A percentile compares a stretch with the other conserved stretches of the same genome.
phyloP scores from a whole-genome alignment of 139 green algal genomes.

The Deuterostichococcus epilithicus region DNA sequence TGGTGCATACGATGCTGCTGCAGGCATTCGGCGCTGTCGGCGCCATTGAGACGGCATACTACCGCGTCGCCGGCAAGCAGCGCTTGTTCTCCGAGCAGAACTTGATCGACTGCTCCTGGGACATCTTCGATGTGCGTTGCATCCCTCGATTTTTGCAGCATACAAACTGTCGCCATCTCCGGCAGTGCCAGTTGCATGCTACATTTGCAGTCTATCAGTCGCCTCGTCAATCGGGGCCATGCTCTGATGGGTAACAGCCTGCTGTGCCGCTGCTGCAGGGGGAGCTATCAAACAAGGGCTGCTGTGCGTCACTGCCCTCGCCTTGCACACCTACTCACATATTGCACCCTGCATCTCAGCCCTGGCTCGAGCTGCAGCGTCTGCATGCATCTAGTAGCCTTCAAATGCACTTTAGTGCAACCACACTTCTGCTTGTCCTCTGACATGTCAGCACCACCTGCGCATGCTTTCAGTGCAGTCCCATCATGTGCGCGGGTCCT shows the following conservation, averaged over 20 bases:
- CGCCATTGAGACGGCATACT: constrained; percentile 44
- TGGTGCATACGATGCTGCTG: not conserved
- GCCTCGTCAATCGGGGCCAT: no score
- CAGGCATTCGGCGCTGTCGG: constrained; percentile 44
- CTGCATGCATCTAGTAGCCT: no score
- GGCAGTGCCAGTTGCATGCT: not conserved
- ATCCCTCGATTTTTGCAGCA: no score
- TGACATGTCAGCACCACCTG: not conserved
- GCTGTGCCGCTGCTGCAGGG: not conserved
- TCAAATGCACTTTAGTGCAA: not conserved
- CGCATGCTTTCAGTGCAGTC: not conserved
- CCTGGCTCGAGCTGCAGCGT: no score
- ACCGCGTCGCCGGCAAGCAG: constrained; percentile 34
- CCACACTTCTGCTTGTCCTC: not conserved
- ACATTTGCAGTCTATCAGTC: not conserved
- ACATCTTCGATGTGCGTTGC: constrained; percentile 6
- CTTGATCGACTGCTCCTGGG: constrained; percentile 58
- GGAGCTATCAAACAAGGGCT: constrained; percentile 8
- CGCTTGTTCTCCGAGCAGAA: constrained; percentile 52
- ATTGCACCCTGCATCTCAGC: no score
- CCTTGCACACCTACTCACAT: not conserved
- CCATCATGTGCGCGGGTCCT: not conserved
- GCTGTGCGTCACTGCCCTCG: not conserved
- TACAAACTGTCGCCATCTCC: not conserved
- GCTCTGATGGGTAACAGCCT: not conserved